These are phyloP conservation scores for Sphagnum tenellum DNA, from an alignment of 225 moss, liverwort and hornwort species.

Conservation along the genomic window DNA sequence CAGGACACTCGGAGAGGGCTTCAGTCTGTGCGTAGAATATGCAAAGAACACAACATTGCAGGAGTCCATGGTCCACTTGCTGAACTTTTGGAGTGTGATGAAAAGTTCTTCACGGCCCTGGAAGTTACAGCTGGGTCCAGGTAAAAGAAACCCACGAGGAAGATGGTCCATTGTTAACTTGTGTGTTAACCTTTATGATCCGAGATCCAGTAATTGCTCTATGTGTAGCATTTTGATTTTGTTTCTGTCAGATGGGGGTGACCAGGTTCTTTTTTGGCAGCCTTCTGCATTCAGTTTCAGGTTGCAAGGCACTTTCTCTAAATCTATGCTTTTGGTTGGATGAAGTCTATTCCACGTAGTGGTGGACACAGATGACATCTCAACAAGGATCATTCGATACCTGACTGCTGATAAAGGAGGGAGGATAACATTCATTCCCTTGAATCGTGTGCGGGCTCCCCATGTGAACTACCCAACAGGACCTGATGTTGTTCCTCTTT, in stretches of 20 bases:
- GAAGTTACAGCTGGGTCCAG: constrained; percentile 87
- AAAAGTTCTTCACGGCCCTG: constrained; percentile 89
- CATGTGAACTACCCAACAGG: constrained; percentile 69
- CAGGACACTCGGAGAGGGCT: constrained; percentile 85
- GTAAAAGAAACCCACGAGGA: constrained; percentile 11
- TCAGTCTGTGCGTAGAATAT: constrained; percentile 55
- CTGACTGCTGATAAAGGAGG: constrained; percentile 77
- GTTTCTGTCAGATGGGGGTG: too few species aligned
- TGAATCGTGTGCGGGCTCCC: constrained; percentile 66
- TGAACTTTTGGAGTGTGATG: constrained; percentile 88
- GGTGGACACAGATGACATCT: constrained; percentile 85
- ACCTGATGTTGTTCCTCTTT: constrained; percentile 85
- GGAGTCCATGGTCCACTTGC: constrained; percentile 88
- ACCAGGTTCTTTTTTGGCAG: too few species aligned
- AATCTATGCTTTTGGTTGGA: constrained; percentile 1
- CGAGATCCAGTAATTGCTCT: too few species aligned
- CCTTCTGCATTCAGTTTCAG: too few species aligned
- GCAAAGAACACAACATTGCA: constrained; percentile 57
- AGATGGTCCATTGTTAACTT: too few species aligned
- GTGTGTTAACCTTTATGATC: too few species aligned
- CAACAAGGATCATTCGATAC: constrained; percentile 74
- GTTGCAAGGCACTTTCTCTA: too few species aligned
- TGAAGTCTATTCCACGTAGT: constrained; percentile 82
- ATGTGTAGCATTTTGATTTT: too few species aligned
- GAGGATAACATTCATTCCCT: constrained; percentile 86